Base-by-base conservation (phyloP, 768 basidiomycete species). In the Mycena amicta region DNA sequence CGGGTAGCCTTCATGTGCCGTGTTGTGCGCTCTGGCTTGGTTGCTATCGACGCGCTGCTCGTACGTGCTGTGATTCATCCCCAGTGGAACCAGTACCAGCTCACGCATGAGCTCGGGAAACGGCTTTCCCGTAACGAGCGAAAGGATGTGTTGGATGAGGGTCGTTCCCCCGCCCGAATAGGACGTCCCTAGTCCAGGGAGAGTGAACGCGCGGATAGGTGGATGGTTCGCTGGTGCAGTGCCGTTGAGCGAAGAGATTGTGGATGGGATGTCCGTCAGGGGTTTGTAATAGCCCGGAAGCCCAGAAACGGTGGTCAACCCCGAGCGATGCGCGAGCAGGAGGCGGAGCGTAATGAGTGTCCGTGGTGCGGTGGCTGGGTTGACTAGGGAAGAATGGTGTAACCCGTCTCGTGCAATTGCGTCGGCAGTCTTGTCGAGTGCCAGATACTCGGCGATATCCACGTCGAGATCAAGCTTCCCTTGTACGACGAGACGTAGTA, bases 161-260 rank as follows among this genome's bases (percentile, higher is more conserved):
- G 43, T 52, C 18, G 53, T 60, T 29, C 53, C 59, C 15, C 59
- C 53, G 40, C 53, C 53, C 13, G 59, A 60, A 29, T 60, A 51
- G 15, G 59, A 50, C 25, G 31, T 60, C 12, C 59, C 59, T 18
- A 60, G 59, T 1, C 59, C 53, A 25, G 53, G 53, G 2, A 60
- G 30, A n/a, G 53, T 60, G 26, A 60, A 60, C 41, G 53, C 59
- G 30, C 59, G 59, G 50, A 60, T 60, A 4, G 53, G 49, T 8
- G 49, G 59, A 27, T 54, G 49, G 41, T 60, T 60, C 2, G 39
- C 53, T 0, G 53, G 31, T 15, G 47, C 3, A 12, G 16, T 47
- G 33, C 57, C 52, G 37, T 59, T 59, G 25, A 54, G 27, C 20
- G 31, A 45, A 20, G 53, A 25, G 18, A 51, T 0, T 16, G 50